phyloP scores from a whole-genome alignment of 106 monocot species.

The Alisma plantagoaquatica region DNA sequence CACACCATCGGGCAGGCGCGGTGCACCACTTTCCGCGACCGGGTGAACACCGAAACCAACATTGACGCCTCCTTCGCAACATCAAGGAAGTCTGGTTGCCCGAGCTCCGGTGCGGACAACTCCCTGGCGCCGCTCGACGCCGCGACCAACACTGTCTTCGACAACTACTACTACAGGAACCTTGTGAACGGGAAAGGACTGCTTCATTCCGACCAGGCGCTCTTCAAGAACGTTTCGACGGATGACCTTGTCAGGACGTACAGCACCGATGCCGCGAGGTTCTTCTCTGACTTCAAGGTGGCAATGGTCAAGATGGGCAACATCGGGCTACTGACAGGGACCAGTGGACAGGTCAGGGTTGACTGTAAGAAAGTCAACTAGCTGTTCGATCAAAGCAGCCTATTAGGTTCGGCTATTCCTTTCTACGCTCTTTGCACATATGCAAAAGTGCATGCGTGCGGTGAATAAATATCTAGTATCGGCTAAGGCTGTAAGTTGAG shows the following conservation, averaged over 20 bases:
- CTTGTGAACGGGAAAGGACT: background rate
- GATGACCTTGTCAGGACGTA: background rate
- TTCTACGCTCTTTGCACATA: too few species aligned
- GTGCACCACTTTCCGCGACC: conserved; percentile 10
- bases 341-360: conserved; percentile 17
- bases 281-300: conserved; percentile 14
- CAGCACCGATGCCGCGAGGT: background rate
- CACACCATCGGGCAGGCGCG: conserved; percentile 19
- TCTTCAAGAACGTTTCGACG: background rate
- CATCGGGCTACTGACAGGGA: conserved; percentile 16
- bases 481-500: too few species aligned
- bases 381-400: too few species aligned
- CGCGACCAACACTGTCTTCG: conserved; percentile 7
- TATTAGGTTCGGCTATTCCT: too few species aligned
- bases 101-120: background rate
- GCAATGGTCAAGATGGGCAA: conserved; percentile 30
- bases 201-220: background rate
- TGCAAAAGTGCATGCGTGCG: too few species aligned
- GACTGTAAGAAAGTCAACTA: conserved; percentile 6
- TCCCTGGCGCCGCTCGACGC: conserved; percentile 1
- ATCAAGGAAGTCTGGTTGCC: too few species aligned
- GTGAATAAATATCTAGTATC: too few species aligned
- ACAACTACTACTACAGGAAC: conserved; percentile 11
- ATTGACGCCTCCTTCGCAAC: too few species aligned
- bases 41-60: too few species aligned